Base-by-base conservation (phyloP, 371 early-diverging fungal species). In the Cokeromyces recurvatus region DNA sequence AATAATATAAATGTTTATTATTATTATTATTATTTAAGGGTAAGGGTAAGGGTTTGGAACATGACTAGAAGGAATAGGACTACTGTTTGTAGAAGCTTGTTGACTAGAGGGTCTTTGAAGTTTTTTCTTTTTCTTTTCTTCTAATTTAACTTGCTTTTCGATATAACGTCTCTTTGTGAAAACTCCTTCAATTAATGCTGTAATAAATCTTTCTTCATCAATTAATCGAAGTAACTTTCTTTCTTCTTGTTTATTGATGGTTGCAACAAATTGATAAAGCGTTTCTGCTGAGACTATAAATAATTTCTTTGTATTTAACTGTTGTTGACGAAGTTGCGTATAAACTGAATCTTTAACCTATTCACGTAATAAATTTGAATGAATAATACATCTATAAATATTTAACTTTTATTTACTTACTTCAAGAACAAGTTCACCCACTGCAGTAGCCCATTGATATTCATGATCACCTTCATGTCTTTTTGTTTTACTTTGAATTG, bases 281-380 rank as follows among this genome's bases (percentile, higher is more conserved):
- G 53, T 60, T 49, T 56, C 56, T 12, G 71, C 60, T 19, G 75
- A 74, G 16, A 74, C 36, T 21, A 68, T 66, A 38, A 74, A 74
- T 12, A 74, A 38, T 7, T 64, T 57, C 38, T 49, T 43, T 4
- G 65, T 65, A 34, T 57, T 68, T 14, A 74, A 44, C 25, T 51
- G 42, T 24, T 62, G 46, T 14, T 58, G 48, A 24, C 68, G 64
- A n/a, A 74, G 49, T 22, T 74, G 60, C 14, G 51, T 46, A 37
- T 50, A 66, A 17, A 71, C 50, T 8, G 64, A 60, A 27, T 66
- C 53, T 25, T 46, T 56, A 9, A 65, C 62, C 66, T 66, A 42
- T 11, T 34, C 7, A 34, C 4, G 4, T 22, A 22, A 38, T 22
- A 35, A 19, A 38, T 20, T 34, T 32, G 17, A 27, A 27, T 27